phyloP scores from a whole-genome alignment of 805 yeast species.

The Ogataea salicorniae region DNA sequence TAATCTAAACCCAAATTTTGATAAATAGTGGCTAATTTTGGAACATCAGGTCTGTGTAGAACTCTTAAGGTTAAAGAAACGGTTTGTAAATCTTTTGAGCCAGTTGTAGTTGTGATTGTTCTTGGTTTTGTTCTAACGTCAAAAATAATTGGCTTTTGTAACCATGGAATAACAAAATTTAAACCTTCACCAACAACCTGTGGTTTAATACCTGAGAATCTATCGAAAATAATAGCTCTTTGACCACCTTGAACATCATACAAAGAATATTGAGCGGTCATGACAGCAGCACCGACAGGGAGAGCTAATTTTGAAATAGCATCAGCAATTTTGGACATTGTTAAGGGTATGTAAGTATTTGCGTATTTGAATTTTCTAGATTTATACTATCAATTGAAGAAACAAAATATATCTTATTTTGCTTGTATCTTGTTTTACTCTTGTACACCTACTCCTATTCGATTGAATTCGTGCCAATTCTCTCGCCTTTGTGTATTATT shows the following conservation, averaged over 20 bases:
- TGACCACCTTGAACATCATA: conserved; percentile 96
- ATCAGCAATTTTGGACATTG: conserved; percentile 39
- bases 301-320: conserved; percentile 49
- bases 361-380: not conserved
- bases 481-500: too few relatives aligned
- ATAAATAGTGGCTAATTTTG: conserved; percentile 76
- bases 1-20: conserved; percentile 90
- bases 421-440: too few relatives aligned
- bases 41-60: conserved; percentile 88
- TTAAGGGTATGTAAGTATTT: not conserved
- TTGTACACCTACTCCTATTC: too few relatives aligned
- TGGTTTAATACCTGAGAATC: conserved; percentile 82
- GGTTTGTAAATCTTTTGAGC: conserved; percentile 95
- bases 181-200: conserved; percentile 95
- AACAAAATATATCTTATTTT: too few relatives aligned
- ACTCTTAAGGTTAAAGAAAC: conserved; percentile 91
- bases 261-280: conserved; percentile 75
- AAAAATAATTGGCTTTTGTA: conserved; percentile 82
- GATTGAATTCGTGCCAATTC: too few relatives aligned
- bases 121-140: conserved; percentile 96
- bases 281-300: conserved; percentile 63
- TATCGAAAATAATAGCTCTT: conserved; percentile 92
- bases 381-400: too few relatives aligned
- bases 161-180: conserved; percentile 93
- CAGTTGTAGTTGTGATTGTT: conserved; percentile 89